Base-by-base conservation (phyloP, 192 early-diverging fungal species). In the Umbelopsis vinacea region DNA sequence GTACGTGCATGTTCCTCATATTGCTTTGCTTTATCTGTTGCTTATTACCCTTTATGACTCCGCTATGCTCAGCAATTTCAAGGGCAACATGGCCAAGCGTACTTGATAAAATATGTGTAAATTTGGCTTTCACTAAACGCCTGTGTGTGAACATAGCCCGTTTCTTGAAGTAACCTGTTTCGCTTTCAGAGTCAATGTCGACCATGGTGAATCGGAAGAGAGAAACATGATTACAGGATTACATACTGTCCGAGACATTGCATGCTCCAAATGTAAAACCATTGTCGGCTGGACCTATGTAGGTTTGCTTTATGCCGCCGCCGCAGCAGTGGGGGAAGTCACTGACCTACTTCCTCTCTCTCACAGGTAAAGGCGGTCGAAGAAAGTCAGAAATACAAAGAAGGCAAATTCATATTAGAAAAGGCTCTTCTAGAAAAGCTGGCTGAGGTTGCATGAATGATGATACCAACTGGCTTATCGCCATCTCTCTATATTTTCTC, bases 351-450 rank as follows among this genome's bases (percentile, higher is more conserved):
- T 67, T 50, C 4, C 26, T 47, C 45, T 60, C 46, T 46, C 23
- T 33, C 12, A 76, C 29, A 76, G 77, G 53, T 74, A 43, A 79
- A 79, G 35, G 77, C 77, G 23, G 74, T 71, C 46, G 69, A 71
- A 46, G 66, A 74, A 5, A 54, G 55, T n/a, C 74, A 79, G 57
- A 71, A 74, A 54, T 79, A 79, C 46, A 79, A 79, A 37, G 77
- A 79, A 74, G 73, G 70, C 55, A 79, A 79, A 60, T 79, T 79
- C 66, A 74, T 79, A 67, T 47, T 79, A 40, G 77, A 79, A 55
- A 74, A 66, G 37, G 70, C 60, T 23, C 35, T 78, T 45, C 19
- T 78, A 17, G 57, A 63, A 63, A 63, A 63, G 26, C 19, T 37
- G 26, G 26, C 33, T 19, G 57, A 63, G 6, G 24, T 63, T 63